Conservation (phyloP, 2,329 filamentous ascomycete genomes). For the Fusarium dlaminii region DNA sequence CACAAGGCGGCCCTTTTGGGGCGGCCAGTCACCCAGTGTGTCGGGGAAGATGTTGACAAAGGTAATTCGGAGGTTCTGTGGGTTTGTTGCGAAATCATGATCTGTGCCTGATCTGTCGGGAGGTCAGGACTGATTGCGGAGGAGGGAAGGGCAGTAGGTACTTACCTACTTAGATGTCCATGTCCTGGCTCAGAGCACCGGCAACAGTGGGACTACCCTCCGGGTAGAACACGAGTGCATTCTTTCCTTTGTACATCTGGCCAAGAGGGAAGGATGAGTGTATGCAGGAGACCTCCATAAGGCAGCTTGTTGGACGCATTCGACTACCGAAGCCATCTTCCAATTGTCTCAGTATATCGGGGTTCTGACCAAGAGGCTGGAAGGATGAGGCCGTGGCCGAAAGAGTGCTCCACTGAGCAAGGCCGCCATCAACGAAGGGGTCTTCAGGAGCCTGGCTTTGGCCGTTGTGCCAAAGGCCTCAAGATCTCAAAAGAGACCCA, state of each 20-base stretch:
- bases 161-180: slow-evolving; percentile 54
- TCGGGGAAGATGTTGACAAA: not conserved
- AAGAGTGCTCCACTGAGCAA: not conserved
- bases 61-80: not conserved
- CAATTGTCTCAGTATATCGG: too few relatives aligned
- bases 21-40: not conserved
- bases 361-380: not conserved
- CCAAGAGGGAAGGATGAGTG: not conserved
- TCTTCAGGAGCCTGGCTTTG: too few relatives aligned
- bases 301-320: too few relatives aligned
- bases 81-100: slow-evolving; percentile 48
- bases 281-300: too few relatives aligned
- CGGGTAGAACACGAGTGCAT: not conserved
- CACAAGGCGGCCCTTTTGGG: not conserved
- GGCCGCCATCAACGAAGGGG: not conserved
- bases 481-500: slow-evolving; percentile 17
- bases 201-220: not conserved
- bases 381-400: not conserved
- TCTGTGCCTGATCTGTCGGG: slow-evolving; percentile 69
- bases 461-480: slow-evolving; percentile 6
- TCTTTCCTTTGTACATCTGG: not conserved
- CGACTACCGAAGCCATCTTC: too few relatives aligned
- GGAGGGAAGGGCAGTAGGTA: slow-evolving; percentile 8
- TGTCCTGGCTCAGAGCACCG: not conserved
- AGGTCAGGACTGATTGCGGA: not conserved